Percentiles rank a stretch among this genome's conserved stretches.
phyloP scores from a whole-genome alignment of 805 yeast genomes.

The Groenewaldozyma tartarivorans region DNA sequence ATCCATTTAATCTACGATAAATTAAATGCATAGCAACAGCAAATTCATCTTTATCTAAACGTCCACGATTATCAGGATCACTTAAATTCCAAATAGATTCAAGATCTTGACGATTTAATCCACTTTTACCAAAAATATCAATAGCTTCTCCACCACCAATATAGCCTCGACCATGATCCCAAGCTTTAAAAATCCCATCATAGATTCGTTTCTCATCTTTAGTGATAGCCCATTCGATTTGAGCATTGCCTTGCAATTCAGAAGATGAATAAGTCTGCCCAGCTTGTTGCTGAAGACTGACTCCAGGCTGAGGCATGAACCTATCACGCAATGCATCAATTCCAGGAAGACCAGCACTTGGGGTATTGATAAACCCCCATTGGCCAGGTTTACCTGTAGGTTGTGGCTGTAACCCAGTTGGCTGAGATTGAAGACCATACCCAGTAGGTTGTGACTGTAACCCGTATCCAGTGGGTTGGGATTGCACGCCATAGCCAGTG shows the following conservation, averaged over 20 bases:
- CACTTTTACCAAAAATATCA: constrained; percentile 81
- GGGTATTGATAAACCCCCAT: constrained; percentile 67
- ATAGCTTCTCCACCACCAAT: constrained; percentile 78
- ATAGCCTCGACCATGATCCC: constrained; percentile 68
- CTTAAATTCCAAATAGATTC: constrained; percentile 88
- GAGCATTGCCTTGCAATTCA: constrained; percentile 34
- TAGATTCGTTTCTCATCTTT: constrained; percentile 80
- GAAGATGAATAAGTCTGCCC: constrained; percentile 17
- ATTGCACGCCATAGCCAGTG: too few relatives aligned
- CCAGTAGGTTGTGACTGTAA: constrained; percentile 17
- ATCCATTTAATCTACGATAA: constrained; percentile 82
- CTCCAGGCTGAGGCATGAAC: constrained; percentile 45
- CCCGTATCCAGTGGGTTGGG: constrained; percentile 35
- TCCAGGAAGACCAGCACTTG: constrained; percentile 65
- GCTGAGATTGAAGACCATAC: constrained; percentile 16
- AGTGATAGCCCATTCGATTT: constrained; percentile 74
- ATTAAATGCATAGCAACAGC: constrained; percentile 96
- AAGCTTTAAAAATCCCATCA: constrained; percentile 78
- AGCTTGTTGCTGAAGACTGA: constrained; percentile 8
- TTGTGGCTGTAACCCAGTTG: constrained; percentile 29
- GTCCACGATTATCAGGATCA: constrained; percentile 75
- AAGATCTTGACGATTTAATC: constrained; percentile 72
- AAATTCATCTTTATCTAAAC: constrained; percentile 80
- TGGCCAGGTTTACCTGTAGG: constrained; percentile 64
- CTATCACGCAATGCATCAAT: constrained; percentile 55